Evolutionary conservation across 495 filamentous ascomycete genomes (phyloP).

Genomic region (Penicillium canescens): DNA sequence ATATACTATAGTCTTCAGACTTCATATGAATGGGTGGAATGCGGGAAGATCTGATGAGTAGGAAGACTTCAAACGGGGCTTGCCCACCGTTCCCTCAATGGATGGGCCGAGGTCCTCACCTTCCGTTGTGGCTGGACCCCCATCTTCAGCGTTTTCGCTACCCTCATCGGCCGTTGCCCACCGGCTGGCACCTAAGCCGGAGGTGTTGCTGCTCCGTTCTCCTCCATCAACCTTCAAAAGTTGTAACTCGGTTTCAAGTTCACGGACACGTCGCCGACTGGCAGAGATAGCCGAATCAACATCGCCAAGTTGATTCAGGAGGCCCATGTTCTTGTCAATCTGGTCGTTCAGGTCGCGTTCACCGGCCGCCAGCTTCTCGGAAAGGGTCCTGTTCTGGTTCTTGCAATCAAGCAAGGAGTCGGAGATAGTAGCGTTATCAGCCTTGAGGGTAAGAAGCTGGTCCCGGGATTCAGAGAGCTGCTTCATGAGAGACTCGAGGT

Average conservation of each 20-base stretch:
- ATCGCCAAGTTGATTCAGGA: constrained; percentile 45
- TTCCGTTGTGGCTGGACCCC: constrained; percentile 45
- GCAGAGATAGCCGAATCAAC: constrained; percentile 40
- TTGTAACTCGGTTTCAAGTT: constrained; percentile 47
- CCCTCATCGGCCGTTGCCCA: constrained; percentile 42
- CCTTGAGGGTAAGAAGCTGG: constrained; percentile 34
- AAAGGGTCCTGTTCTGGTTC: constrained; percentile 32
- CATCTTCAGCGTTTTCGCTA: constrained; percentile 31
- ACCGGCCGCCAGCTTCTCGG: constrained; percentile 36
- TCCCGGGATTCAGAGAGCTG: constrained; percentile 37
- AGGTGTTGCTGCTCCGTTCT: constrained; percentile 20
- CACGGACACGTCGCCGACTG: constrained; percentile 43
- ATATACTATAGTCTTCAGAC: constrained; percentile 12
- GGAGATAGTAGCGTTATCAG: constrained; percentile 28
- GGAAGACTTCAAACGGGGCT: constrained; percentile 41
- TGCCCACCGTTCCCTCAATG: constrained; percentile 56
- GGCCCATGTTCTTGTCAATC: constrained; percentile 52
- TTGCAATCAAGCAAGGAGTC: constrained; percentile 36
- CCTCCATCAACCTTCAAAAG: constrained; percentile 35
- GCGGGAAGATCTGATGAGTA: constrained; percentile 34
- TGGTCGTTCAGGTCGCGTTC: constrained; percentile 44
- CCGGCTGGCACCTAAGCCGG: constrained; percentile 39
- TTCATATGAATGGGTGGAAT: constrained; percentile 40
- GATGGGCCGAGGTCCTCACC: constrained; percentile 56
- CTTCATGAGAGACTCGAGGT: constrained; percentile 35